A percentile compares a stretch with the other conserved stretches of the same genome.
phyloP scores from a whole-genome alignment of 1,139 yeast genomes.

The Suhomyces terraborum region DNA sequence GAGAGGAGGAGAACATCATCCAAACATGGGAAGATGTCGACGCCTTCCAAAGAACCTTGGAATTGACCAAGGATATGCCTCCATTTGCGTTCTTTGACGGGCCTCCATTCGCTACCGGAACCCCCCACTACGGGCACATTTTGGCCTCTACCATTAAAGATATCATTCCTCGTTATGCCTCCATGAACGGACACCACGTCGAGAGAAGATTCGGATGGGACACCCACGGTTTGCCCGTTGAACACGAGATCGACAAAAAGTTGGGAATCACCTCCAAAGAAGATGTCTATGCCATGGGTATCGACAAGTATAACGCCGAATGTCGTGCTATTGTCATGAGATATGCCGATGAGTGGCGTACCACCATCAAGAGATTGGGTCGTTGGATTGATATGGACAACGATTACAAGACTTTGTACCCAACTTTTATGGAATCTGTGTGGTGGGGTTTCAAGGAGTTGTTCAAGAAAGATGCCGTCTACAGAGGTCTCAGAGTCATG shows the following conservation, averaged over 20 bases:
- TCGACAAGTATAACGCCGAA: conserved; percentile 89
- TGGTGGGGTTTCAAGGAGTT: conserved; percentile 99
- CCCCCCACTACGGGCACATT: conserved; percentile 98
- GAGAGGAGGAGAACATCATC: conserved; percentile 81
- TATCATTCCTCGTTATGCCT: conserved; percentile 95
- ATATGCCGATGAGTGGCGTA: conserved; percentile 93
- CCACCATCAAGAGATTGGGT: conserved; percentile 89
- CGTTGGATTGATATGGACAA: conserved; percentile 99
- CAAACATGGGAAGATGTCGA: conserved; percentile 84
- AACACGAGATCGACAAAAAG: conserved; percentile 97
- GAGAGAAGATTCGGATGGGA: conserved; percentile 99
- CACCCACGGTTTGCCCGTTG: conserved; percentile 98
- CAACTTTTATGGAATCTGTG: conserved; percentile 93
- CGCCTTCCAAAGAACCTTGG: conserved; percentile 86
- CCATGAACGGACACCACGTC: conserved; percentile 95
- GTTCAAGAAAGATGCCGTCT: conserved; percentile 81
- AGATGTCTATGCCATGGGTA: conserved; percentile 92
- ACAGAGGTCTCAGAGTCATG: conserved; percentile 96
- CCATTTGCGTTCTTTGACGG: conserved; percentile 96
- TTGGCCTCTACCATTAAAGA: conserved; percentile 96
- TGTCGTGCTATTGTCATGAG: conserved; percentile 98
- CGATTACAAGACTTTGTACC: conserved; percentile 96
- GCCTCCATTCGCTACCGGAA: conserved; percentile 99
- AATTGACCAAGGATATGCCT: conserved; percentile 82
- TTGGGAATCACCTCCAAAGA: conserved; percentile 90